Evolutionary conservation across 371 early-diverging fungal species (phyloP).

Genomic region (Mortierella sp.): DNA sequence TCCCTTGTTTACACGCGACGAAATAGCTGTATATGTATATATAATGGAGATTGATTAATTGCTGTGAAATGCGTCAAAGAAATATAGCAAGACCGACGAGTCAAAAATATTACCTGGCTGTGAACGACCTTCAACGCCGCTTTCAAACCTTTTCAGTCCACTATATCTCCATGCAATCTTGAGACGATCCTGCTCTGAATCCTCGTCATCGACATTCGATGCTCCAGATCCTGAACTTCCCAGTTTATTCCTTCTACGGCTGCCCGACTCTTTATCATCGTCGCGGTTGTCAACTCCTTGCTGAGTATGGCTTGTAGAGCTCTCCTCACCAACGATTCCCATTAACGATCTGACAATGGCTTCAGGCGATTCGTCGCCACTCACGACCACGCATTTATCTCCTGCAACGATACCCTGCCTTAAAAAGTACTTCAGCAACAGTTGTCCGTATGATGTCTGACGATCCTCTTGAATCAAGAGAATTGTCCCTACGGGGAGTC

Average conservation of each 20-base stretch:
- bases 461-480: slow-evolving; percentile 87
- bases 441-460: slow-evolving; percentile 85
- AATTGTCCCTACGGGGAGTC: slow-evolving; percentile 87
- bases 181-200: slow-evolving; percentile 74
- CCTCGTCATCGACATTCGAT: slow-evolving; percentile 36
- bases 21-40: slow-evolving; percentile 25
- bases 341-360: slow-evolving; percentile 70
- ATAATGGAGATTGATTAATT: neutral
- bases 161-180: slow-evolving; percentile 96
- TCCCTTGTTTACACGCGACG: slow-evolving; percentile 37
- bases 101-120: slow-evolving; percentile 23
- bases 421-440: slow-evolving; percentile 84
- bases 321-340: slow-evolving; percentile 66
- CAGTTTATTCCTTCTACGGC: slow-evolving; percentile 14
- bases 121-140: slow-evolving; percentile 43
- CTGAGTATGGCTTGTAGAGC: slow-evolving; percentile 48
- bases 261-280: slow-evolving; percentile 30
- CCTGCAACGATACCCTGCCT: slow-evolving; percentile 87
- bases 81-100: neutral
- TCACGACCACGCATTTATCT: slow-evolving; percentile 79
- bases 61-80: neutral
- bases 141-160: slow-evolving; percentile 76
- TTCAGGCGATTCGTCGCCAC: slow-evolving; percentile 73
- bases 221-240: slow-evolving; percentile 12
- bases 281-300: slow-evolving; percentile 64